phyloP scores from a whole-genome alignment of 176 grass and related monocot genomes.

The Carex kokanica region DNA sequence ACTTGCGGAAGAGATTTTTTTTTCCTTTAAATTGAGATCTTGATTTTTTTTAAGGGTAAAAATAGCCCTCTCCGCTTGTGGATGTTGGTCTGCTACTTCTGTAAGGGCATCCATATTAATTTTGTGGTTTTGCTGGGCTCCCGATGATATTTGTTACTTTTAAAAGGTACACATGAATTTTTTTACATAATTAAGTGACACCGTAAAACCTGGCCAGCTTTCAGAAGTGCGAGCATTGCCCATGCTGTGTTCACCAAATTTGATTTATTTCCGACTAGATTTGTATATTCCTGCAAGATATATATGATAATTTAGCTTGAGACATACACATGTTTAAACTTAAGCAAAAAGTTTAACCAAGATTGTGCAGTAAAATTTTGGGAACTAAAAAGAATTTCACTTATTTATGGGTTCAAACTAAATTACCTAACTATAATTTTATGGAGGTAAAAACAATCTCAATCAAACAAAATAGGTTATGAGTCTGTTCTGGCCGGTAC shows the following conservation, averaged over 20 bases:
- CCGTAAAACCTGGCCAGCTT: slow-evolving; percentile 65
- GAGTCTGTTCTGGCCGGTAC: neutral
- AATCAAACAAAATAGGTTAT: neutral
- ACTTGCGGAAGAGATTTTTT: neutral
- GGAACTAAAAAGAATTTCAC: neutral
- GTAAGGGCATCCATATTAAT: neutral
- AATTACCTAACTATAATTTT: neutral
- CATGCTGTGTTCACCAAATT: slow-evolving; percentile 70
- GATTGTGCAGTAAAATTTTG: neutral
- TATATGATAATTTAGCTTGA: neutral
- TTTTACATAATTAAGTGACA: slow-evolving; percentile 19
- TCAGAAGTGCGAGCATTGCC: slow-evolving; percentile 71
- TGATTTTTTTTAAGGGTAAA: neutral
- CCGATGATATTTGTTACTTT: neutral
- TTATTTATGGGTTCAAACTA: neutral
- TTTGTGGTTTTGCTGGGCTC: neutral
- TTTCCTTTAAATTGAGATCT: neutral
- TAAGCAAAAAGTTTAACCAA: neutral
- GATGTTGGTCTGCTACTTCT: neutral
- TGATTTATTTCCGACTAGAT: slow-evolving; percentile 51
- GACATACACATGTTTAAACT: neutral
- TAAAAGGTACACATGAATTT: neutral
- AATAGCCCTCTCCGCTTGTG: neutral
- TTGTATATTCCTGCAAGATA: slow-evolving; percentile 50
- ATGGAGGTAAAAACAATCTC: neutral